phyloP scores from a whole-genome alignment of 441 rosid species.

The Kokia cookei region DNA sequence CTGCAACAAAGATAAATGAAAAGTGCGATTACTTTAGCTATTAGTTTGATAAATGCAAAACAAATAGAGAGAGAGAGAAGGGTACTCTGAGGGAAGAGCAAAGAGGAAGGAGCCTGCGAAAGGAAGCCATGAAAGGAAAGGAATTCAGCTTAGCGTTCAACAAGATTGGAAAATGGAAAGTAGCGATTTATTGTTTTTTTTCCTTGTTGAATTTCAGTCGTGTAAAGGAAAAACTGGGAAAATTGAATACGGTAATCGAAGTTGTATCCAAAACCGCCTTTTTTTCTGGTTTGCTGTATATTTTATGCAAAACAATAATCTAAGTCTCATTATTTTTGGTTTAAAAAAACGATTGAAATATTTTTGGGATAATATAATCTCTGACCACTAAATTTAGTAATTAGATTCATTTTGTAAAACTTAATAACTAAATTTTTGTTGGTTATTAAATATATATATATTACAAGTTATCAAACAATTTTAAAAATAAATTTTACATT shows the following conservation, averaged over 20 bases:
- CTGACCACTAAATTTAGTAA: not conserved
- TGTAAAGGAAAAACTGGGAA: not conserved
- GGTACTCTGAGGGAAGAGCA: slow-evolving; percentile 28
- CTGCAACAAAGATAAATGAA: slow-evolving; percentile 26
- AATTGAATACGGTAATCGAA: not conserved
- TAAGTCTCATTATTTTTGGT: too few relatives aligned
- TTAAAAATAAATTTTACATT: too few relatives aligned
- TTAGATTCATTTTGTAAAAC: too few relatives aligned
- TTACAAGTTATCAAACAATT: too few relatives aligned
- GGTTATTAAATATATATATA: too few relatives aligned
- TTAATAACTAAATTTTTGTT: too few relatives aligned
- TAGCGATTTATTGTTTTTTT: not conserved
- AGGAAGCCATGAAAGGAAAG: slow-evolving; percentile 32
- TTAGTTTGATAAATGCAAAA: not conserved
- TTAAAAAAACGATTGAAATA: too few relatives aligned
- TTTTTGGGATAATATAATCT: not conserved
- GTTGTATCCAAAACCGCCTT: not conserved
- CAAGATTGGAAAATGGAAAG: not conserved
- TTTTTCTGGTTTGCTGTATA: not conserved
- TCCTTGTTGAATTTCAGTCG: not conserved
- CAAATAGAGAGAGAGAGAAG: not conserved
- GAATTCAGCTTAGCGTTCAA: slow-evolving; percentile 16
- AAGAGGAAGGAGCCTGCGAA: slow-evolving; percentile 44
- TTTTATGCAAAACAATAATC: too few relatives aligned
- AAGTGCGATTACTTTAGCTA: not conserved